Evolutionary conservation across 768 basidiomycete species (phyloP).

Genomic region (Amanita phalloides): DNA sequence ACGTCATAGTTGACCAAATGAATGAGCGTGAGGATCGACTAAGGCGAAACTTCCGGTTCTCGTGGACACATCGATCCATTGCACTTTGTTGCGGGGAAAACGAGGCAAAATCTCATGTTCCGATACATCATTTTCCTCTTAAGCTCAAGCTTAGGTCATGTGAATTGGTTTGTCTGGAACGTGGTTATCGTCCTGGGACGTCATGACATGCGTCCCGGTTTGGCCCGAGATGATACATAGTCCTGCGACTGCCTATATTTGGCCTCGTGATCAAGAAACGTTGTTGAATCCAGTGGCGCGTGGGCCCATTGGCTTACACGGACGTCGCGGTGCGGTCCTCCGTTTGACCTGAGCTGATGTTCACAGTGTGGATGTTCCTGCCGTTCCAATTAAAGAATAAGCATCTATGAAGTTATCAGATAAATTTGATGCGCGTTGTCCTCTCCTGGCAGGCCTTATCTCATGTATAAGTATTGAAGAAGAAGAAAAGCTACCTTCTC

Average conservation of each 20-base stretch:
- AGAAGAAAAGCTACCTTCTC: background rate
- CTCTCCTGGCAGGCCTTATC: background rate
- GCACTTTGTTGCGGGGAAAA: background rate
- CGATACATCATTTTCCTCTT: background rate
- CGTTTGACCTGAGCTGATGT: background rate
- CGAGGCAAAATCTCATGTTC: background rate
- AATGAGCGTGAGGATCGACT: background rate
- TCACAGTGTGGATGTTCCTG: background rate
- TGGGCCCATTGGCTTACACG: background rate
- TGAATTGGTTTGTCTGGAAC: background rate
- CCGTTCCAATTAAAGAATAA: background rate
- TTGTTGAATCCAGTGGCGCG: background rate
- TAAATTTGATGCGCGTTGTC: background rate
- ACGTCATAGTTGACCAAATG: background rate
- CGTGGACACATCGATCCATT: background rate
- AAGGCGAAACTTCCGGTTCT: background rate
- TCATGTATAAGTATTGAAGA: background rate
- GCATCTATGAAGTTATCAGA: background rate
- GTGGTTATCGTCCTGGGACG: background rate
- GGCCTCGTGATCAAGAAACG: background rate
- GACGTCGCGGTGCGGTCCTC: no score
- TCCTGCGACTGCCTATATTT: background rate
- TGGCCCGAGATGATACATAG: background rate
- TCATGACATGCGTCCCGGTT: background rate
- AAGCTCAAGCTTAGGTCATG: constrained; percentile 1